A percentile compares a stretch with the other conserved stretches of the same genome.
Conservation (phyloP, 225 moss, liverwort and hornwort species). For the Marchantia paleacea region DNA sequence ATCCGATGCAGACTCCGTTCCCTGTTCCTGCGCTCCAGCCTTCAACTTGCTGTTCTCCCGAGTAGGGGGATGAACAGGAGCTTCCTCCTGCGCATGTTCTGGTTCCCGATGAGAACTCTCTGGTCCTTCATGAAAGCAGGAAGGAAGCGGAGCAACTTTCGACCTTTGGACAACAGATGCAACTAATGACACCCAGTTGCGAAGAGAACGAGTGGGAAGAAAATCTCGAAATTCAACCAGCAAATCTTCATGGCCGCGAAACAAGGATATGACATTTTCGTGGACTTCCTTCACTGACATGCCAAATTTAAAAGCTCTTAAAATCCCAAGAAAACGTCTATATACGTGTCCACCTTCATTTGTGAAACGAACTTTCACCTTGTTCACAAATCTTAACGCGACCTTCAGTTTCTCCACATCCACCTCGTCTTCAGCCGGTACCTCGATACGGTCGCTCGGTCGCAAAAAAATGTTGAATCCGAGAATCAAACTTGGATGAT, state of each 20-base stretch:
- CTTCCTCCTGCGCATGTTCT: conserved; percentile 15
- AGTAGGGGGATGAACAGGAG: conserved; percentile 2
- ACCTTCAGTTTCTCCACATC: conserved; percentile 19
- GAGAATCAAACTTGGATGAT: conserved; percentile 18
- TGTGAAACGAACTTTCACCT: conserved; percentile 34
- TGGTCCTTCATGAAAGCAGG: conserved; percentile 9
- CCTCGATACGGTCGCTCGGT: conserved; percentile 17
- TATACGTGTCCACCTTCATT: conserved; percentile 24
- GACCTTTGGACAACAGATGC: conserved; percentile 19
- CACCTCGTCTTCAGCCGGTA: conserved; percentile 6
- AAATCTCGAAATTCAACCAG: conserved; percentile 32
- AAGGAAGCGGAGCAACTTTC: conserved; percentile 15
- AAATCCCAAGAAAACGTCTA: conserved; percentile 27
- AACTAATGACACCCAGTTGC: conserved; percentile 21
- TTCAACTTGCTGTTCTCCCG: conserved; percentile 7
- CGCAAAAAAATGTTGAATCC: conserved; percentile 39
- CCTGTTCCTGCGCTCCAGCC: conserved; percentile 19
- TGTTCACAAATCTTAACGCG: conserved; percentile 35
- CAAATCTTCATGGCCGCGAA: conserved; percentile 32
- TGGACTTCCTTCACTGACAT: conserved; percentile 24
- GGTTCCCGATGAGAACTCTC: conserved; percentile 20
- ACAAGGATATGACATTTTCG: conserved; percentile 24
- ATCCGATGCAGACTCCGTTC: not conserved
- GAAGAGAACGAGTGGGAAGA: conserved; percentile 28
- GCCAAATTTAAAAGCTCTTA: conserved; percentile 32